Conservation (phyloP, 2,329 filamentous ascomycete genomes). For the Talaromyces funiculosus region DNA sequence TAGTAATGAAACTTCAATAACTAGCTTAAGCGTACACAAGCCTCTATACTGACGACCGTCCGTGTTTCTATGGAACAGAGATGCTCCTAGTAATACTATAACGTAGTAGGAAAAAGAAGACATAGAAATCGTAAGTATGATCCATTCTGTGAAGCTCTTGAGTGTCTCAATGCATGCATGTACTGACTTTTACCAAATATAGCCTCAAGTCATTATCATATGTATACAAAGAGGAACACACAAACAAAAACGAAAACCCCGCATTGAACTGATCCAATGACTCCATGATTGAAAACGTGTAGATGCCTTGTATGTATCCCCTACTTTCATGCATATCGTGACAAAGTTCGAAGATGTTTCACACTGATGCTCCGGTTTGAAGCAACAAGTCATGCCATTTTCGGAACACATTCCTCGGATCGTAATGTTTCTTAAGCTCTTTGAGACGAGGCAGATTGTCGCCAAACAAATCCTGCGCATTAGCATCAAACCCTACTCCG, state of each 20-base stretch:
- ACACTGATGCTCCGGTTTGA: background rate
- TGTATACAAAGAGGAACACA: background rate
- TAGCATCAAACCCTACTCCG: slow-evolving; percentile 56
- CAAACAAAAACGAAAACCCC: no score
- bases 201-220: background rate
- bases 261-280: background rate
- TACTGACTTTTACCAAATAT: no score
- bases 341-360: background rate
- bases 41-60: no score
- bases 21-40: background rate
- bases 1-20: no score
- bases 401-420: slow-evolving; percentile 51
- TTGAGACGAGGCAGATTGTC: slow-evolving; percentile 45
- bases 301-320: background rate
- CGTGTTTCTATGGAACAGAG: no score
- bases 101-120: background rate
- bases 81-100: background rate
- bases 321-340: background rate
- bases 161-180: no score
- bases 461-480: slow-evolving; percentile 45
- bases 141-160: no score
- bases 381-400: slow-evolving; percentile 49
- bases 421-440: slow-evolving; percentile 48
- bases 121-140: no score
- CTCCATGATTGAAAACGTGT: background rate